Evolutionary conservation across 176 grass and related monocot species (phyloP).

Genomic region (Secale cereale): DNA sequence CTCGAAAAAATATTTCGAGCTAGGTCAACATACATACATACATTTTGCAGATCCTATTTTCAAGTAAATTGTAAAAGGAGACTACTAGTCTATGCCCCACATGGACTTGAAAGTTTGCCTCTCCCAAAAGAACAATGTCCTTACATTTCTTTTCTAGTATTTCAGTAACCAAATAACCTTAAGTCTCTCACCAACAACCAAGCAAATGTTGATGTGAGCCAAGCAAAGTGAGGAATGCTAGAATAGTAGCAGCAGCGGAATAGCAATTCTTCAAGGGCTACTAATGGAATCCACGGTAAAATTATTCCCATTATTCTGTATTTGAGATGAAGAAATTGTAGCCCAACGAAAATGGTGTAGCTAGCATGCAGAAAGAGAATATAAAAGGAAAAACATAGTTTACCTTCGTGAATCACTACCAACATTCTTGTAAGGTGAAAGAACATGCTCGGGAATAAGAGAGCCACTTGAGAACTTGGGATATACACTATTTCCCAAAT

Average conservation of each 20-base stretch:
- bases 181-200: not conserved
- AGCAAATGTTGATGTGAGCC: not conserved
- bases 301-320: not conserved
- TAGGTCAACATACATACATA: not conserved
- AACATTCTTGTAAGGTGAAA: conserved; percentile 63
- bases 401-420: conserved; percentile 53
- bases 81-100: not conserved
- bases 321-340: not conserved
- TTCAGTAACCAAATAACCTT: not conserved
- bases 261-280: conserved; percentile 1
- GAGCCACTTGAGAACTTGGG: conserved; percentile 75
- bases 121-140: not conserved
- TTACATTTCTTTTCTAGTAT: not conserved
- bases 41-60: not conserved
- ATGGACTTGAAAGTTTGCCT: not conserved
- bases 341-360: conserved; percentile 1
- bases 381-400: not conserved
- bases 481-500: conserved; percentile 36
- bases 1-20: not conserved
- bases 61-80: not conserved
- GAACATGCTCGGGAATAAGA: conserved; percentile 77
- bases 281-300: not conserved
- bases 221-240: not conserved
- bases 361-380: not conserved
- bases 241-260: not conserved